Base-by-base conservation (phyloP, 2,329 filamentous ascomycete genomes). In the Aureobasidium sp. region DNA sequence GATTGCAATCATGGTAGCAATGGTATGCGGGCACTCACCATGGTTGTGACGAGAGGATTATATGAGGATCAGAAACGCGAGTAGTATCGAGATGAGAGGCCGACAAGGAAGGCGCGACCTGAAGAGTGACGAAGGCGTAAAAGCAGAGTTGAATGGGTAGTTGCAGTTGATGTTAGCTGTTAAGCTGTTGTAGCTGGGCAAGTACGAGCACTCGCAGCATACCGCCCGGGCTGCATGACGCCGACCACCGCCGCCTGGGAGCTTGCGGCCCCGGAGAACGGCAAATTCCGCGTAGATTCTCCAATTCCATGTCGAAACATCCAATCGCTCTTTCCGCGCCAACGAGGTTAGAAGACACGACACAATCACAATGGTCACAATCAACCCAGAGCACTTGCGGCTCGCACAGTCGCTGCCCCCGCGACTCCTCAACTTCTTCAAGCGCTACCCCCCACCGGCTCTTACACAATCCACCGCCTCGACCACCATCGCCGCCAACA, bases 361-460 rank as follows among this genome's bases (percentile, higher is more conserved):
- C 16, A 54, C 54, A 45, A 2, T 6, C 44, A 34, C 15, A 4
- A 65, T 63, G 60, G 62, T 49, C 7, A 57, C 44, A 36, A 36
- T 61, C 54, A 62, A 62, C 29, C 68, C 69, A 42, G 67, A 72
- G 41, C 73, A 76, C 65, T 71, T 82, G 62, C 70, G 75, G 62
- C 65, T 69, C 27, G 89, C 89, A 64, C 84, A 86, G 75, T 79
- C 83, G 66, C 85, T 97, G 45, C 94, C 91, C 9, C 79, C 84
- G 59, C 87, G 87, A 44, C 84, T 99, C 49, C 84, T 88, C 71
- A 86, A 86, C 70, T 97, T 99, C 83, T 89, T 99, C 76, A 88
- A 88, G 62, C 88, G 89, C 66, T 97, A 93, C 75, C 94, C 94
- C 45, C 91, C 93, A 29, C 52, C 82, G 70, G 72, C 72, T 68